A percentile compares a stretch with the other conserved stretches of the same genome.
Evolutionary conservation across 1,284 basidiomycete genomes (phyloP).

Genomic region (Ceratobasidium sp.): DNA sequence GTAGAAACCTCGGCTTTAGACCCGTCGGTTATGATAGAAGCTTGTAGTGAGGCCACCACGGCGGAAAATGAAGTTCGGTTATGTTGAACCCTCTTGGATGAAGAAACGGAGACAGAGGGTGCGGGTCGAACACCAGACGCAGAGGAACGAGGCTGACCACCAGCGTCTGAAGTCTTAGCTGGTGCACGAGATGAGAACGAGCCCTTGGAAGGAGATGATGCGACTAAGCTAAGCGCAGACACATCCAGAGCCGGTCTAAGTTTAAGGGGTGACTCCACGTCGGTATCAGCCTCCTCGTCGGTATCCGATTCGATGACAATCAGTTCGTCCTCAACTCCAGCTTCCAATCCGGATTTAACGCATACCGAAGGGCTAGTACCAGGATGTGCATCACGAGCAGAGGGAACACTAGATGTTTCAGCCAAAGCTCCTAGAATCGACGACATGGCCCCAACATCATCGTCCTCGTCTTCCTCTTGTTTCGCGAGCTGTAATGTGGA

Average conservation of each 20-base stretch:
- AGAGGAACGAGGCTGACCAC: background rate
- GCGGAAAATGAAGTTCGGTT: conserved; percentile 27
- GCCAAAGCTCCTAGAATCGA: conserved; percentile 43
- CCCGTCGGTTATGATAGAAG: conserved; percentile 1
- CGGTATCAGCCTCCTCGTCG: conserved; percentile 19
- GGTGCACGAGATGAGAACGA: no score
- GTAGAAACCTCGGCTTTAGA: background rate
- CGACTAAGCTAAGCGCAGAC: background rate
- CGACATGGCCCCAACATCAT: conserved; percentile 32
- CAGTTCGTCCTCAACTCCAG: conserved; percentile 18
- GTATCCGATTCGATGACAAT: conserved; percentile 41
- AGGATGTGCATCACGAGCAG: background rate
- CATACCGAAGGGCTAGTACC: background rate
- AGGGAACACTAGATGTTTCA: background rate
- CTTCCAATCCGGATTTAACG: conserved; percentile 2
- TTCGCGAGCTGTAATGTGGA: conserved; percentile 30
- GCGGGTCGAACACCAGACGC: background rate
- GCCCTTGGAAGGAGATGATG: background rate
- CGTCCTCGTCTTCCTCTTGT: conserved; percentile 23
- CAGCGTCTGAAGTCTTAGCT: no score
- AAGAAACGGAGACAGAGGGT: background rate
- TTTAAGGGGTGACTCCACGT: background rate
- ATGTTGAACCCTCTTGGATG: background rate
- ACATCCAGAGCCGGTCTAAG: background rate
- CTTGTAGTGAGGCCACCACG: background rate